These are phyloP conservation scores for Auxenochlorella pyrenoidosa DNA, from an alignment of 139 green algal species.

Conservation along the genomic window DNA sequence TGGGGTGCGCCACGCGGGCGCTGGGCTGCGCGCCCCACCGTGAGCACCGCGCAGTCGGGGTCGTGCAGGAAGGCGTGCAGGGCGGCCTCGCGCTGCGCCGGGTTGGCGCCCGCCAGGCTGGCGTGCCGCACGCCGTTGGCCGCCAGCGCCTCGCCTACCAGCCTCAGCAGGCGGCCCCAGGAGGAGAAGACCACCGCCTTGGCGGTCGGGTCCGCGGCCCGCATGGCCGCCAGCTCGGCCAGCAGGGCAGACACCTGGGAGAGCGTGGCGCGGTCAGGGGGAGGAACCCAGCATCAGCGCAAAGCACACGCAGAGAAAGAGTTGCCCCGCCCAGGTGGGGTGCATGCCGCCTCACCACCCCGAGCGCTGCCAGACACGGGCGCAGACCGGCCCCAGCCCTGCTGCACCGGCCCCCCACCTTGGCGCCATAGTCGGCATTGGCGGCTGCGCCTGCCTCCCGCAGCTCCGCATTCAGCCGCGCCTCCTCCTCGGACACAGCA, in stretches of 20 bases:
- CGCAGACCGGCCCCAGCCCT: no score
- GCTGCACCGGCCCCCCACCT: conserved; percentile 58
- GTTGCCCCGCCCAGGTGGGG: no score
- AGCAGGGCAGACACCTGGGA: conserved; percentile 60
- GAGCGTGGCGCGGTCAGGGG: no score
- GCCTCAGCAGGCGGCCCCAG: conserved; percentile 66
- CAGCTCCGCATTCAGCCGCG: conserved; percentile 11
- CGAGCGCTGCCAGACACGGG: no score
- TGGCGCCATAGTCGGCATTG: conserved; percentile 60
- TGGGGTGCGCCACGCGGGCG: not conserved
- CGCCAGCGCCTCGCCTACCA: conserved; percentile 59
- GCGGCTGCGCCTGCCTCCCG: not conserved
- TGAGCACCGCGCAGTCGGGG: conserved; percentile 52
- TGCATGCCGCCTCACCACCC: no score
- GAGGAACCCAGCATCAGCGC: no score
- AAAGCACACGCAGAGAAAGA: no score
- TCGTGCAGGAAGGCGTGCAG: conserved; percentile 63
- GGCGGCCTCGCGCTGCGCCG: conserved; percentile 41
- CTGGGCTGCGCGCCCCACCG: not conserved
- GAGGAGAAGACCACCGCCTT: conserved; percentile 62
- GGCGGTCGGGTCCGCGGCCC: conserved; percentile 30
- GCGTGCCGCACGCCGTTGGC: conserved; percentile 43
- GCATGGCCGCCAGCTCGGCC: conserved; percentile 54
- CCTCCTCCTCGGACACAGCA: conserved; percentile 55
- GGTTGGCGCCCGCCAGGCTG: conserved; percentile 45